Base-by-base conservation (phyloP, 495 filamentous ascomycete genomes). In the Paragyromitra xinjiangensis region DNA sequence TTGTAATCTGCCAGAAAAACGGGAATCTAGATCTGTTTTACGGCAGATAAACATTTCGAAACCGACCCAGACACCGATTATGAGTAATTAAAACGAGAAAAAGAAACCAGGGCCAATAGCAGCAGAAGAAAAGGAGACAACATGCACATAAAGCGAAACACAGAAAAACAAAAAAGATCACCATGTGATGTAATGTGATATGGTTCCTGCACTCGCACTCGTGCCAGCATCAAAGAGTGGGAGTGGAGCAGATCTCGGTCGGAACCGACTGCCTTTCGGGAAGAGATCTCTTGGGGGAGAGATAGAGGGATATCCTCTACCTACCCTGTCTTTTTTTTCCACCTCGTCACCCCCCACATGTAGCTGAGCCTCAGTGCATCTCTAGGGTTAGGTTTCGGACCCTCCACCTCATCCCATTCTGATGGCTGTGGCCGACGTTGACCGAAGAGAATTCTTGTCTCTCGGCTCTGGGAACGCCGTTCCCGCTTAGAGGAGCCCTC, bases 171-270 rank as follows among this genome's bases (percentile, higher is more conserved):
- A 48, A 62, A 51, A 34, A 50, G 68, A 62, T 63, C 56, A 50
- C 68, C 29, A 71, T 63, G 68, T 63, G 56, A 71, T 51, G 37
- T 69, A 34, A n/a, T 8, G 26, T 16, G 50, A 24, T 19, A 44
- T 40, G 11, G 19, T 24, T n/a, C 66, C 67, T 40, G 39, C 50
- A 58, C 37, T 34, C 26, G 42, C 64, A 26, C 44, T 40, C 50
- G 53, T 69, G 50, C 14, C 16, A 50, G 14, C 34, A 63, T 39
- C 34, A 16, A 40, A 24, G 6, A 42, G 37, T 16, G 22, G 37
- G 59, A 37, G 59, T 6, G 6, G 34, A 42, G 51, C 6, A 44
- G 51, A 58, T 44, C 66, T 56, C 37, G 66, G 66, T 58, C 66
- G 51, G 51, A 55, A 56, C 65, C 11, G 48, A 42, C 50, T 56